Conservation (phyloP, 345 rosid genomes). For the Cardiospermum halicacabum region DNA sequence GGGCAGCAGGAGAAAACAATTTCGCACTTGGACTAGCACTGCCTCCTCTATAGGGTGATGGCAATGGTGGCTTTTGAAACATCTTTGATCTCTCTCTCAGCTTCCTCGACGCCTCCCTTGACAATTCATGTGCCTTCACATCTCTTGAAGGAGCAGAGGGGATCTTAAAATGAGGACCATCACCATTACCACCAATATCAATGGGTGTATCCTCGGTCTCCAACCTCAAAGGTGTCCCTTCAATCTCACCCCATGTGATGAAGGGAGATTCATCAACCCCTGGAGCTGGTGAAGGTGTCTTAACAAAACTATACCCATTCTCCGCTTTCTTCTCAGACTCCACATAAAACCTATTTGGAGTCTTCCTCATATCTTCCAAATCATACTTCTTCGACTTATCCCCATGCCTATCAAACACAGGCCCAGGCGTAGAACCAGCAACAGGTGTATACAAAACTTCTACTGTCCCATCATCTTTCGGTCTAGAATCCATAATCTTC, state of each 20-base stretch:
- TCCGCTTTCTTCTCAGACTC: conserved; percentile 75
- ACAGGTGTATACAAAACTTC: conserved; percentile 87
- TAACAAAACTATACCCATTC: conserved; percentile 84
- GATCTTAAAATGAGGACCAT: conserved; percentile 79
- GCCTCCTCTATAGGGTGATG: conserved; percentile 87
- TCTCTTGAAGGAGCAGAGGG: conserved; percentile 75
- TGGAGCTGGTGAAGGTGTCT: conserved; percentile 93
- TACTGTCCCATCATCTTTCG: conserved; percentile 64
- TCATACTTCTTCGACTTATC: conserved; percentile 83
- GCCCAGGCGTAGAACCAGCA: conserved; percentile 68
- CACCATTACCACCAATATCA: conserved; percentile 84
- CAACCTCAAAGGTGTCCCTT: conserved; percentile 89
- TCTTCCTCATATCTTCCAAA: conserved; percentile 82
- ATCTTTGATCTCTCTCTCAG: conserved; percentile 74
- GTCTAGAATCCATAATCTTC: conserved; percentile 76
- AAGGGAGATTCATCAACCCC: conserved; percentile 90
- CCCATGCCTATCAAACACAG: conserved; percentile 53
- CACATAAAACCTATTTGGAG: conserved; percentile 68
- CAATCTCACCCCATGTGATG: conserved; percentile 98
- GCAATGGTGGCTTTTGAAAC: conserved; percentile 88
- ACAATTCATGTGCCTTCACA: conserved; percentile 78
- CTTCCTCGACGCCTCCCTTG: conserved; percentile 85
- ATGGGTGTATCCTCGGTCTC: conserved; percentile 85
- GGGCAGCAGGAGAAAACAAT: conserved; percentile 91
- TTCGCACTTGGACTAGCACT: conserved; percentile 86